phyloP scores from a whole-genome alignment of 75 land plant genomes.

The Larix kaempferi region DNA sequence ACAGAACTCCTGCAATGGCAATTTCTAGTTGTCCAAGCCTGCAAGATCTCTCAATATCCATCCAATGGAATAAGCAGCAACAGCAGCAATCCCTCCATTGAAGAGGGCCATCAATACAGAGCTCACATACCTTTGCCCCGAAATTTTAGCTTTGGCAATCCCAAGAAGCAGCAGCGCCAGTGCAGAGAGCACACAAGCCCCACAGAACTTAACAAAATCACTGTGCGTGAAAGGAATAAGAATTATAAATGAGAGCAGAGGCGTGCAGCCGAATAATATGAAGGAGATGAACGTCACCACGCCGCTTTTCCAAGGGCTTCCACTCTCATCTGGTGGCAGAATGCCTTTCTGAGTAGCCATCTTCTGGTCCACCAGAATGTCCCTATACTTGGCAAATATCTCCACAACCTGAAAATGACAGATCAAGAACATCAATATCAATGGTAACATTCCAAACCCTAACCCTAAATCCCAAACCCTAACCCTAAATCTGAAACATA shows the following conservation, averaged over 20 bases:
- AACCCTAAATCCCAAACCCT: background rate
- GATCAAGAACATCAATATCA: background rate
- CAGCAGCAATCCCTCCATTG: slow-evolving; percentile 61
- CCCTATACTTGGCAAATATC: slow-evolving; percentile 56
- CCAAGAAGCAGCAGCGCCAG: slow-evolving; percentile 57
- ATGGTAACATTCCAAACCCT: background rate
- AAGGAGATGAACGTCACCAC: slow-evolving; percentile 55
- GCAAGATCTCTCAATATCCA: slow-evolving; percentile 43
- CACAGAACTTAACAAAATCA: slow-evolving; percentile 43
- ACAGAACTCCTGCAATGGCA: background rate
- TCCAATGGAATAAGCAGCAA: slow-evolving; percentile 50
- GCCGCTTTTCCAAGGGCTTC: slow-evolving; percentile 62
- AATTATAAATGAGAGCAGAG: slow-evolving; percentile 51
- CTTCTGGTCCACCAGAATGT: slow-evolving; percentile 54
- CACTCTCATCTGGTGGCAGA: slow-evolving; percentile 39
- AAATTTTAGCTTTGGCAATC: slow-evolving; percentile 55
- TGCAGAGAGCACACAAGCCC: slow-evolving; percentile 46
- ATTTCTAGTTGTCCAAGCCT: slow-evolving; percentile 24
- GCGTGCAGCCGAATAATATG: slow-evolving; percentile 50
- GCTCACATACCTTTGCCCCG: slow-evolving; percentile 37
- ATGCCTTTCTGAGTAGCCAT: slow-evolving; percentile 41
- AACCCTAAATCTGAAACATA: background rate
- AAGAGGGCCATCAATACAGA: slow-evolving; percentile 31
- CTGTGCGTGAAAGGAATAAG: slow-evolving; percentile 49
- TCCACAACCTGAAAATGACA: slow-evolving; percentile 31